Evolutionary conservation across 1,284 basidiomycete genomes (phyloP).

Genomic region (Moesziomyces sp.): DNA sequence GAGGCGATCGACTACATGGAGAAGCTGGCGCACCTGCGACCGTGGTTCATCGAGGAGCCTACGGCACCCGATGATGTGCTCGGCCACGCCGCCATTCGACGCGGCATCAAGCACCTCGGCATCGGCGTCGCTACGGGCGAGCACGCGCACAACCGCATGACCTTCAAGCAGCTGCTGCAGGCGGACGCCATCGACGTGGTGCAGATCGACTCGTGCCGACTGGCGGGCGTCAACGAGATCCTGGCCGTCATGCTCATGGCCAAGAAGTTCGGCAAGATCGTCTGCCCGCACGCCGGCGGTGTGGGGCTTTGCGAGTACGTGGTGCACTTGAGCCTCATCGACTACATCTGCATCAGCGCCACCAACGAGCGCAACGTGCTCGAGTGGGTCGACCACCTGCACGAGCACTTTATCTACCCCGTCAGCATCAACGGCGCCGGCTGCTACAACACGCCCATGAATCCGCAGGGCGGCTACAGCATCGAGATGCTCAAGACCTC

Average conservation of each 20-base stretch:
- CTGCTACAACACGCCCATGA: slow-evolving; percentile 81
- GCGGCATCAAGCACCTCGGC: slow-evolving; percentile 80
- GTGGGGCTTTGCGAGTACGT: slow-evolving; percentile 95
- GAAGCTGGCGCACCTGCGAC: slow-evolving; percentile 81
- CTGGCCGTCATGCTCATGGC: slow-evolving; percentile 92
- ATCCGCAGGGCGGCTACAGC: slow-evolving; percentile 69
- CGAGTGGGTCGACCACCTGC: slow-evolving; percentile 80
- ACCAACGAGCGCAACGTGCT: slow-evolving; percentile 93
- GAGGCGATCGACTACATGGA: slow-evolving; percentile 92
- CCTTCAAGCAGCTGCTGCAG: slow-evolving; percentile 96
- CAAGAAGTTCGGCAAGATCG: slow-evolving; percentile 75
- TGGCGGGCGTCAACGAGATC: slow-evolving; percentile 92
- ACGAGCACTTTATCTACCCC: slow-evolving; percentile 90
- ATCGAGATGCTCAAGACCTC: slow-evolving; percentile 70
- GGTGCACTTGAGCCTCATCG: slow-evolving; percentile 76
- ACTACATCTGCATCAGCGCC: slow-evolving; percentile 90
- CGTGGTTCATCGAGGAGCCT: slow-evolving; percentile 79
- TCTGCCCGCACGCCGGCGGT: slow-evolving; percentile 94
- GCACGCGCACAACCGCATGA: slow-evolving; percentile 90
- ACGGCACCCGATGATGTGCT: slow-evolving; percentile 49
- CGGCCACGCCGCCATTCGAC: slow-evolving; percentile 81
- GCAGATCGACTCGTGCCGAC: slow-evolving; percentile 92
- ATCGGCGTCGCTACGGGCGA: slow-evolving; percentile 96
- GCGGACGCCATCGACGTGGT: slow-evolving; percentile 93
- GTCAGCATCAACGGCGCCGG: slow-evolving; percentile 87